A percentile compares a stretch with the other conserved stretches of the same genome.
Evolutionary conservation across 164 flowering plant genomes (phyloP).

Genomic region (Vitis vinifera): ASM3070453v1 NC_081807.1:7235501-7236000

Average conservation of each 20-base stretch:
- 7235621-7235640: neutral
- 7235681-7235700: slow-evolving; percentile 13
- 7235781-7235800: neutral
- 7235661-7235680: slow-evolving; percentile 22
- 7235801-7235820: slow-evolving; percentile 13
- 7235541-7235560: neutral
- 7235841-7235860: slow-evolving; percentile 15
- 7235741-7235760: neutral
- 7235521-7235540: neutral
- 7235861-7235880: slow-evolving; percentile 7
- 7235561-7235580: neutral
- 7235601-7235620: slow-evolving; percentile 5
- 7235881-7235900: slow-evolving; percentile 19
- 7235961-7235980: neutral
- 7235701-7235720: slow-evolving; percentile 15
- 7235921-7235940: neutral
- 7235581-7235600: neutral
- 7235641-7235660: slow-evolving; percentile 15
- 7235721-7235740: slow-evolving; percentile 5
- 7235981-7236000: neutral
- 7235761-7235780: neutral
- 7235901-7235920: neutral
- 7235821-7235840: slow-evolving; percentile 14
- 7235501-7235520: neutral
- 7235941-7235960: neutral